Conservation (phyloP, 2,329 filamentous ascomycete genomes). For the Fusarium sp. region DNA sequence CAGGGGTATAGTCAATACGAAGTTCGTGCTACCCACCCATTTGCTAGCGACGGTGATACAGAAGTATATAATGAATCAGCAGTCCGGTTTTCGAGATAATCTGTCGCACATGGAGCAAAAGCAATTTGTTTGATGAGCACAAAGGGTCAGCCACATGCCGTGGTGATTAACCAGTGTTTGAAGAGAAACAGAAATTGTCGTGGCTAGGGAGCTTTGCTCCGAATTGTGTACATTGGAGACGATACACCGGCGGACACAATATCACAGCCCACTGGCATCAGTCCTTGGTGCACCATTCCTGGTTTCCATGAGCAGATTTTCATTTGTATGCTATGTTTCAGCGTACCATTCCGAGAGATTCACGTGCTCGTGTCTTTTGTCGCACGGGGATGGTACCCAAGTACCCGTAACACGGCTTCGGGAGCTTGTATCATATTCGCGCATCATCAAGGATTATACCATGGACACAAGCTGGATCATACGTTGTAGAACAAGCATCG, state of each 20-base stretch:
- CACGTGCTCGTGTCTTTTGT: neutral
- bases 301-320: too few species aligned
- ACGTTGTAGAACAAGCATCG: neutral
- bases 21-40: neutral
- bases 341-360: neutral
- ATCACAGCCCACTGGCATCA: neutral
- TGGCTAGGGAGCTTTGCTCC: neutral
- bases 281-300: neutral
- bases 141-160: constrained; percentile 2
- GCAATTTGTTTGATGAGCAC: neutral
- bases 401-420: neutral
- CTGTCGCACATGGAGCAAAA: constrained; percentile 1
- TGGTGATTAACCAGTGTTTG: neutral
- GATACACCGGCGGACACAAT: neutral
- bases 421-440: neutral
- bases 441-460: neutral
- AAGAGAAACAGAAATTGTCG: neutral
- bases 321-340: neutral
- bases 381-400: neutral
- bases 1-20: constrained; percentile 11
- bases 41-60: neutral
- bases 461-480: neutral
- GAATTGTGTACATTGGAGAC: neutral
- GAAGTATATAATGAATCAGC: constrained; percentile 9
- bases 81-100: neutral